These are phyloP conservation scores for Boletus smithii DNA, from an alignment of 1,284 basidiomycete species.

Conservation along the genomic window DNA sequence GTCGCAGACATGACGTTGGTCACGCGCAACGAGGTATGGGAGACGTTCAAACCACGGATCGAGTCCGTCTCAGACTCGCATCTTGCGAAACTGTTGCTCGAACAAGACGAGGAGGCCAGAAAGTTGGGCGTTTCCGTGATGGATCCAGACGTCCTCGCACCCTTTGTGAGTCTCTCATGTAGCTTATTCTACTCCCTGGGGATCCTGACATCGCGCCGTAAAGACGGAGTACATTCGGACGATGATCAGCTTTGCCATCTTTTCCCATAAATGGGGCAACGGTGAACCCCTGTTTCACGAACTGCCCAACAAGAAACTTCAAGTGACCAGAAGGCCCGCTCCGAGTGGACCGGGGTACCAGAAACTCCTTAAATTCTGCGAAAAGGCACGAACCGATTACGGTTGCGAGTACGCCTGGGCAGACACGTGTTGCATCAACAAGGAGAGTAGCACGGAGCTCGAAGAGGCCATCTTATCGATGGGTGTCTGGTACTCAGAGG, in stretches of 20 bases:
- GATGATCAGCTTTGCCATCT: constrained; percentile 24
- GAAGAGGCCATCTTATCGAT: constrained; percentile 28
- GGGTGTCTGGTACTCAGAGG: constrained; percentile 25
- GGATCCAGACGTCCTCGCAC: constrained; percentile 23
- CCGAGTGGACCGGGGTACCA: constrained; percentile 28
- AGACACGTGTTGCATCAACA: constrained; percentile 32
- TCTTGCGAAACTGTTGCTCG: constrained; percentile 23
- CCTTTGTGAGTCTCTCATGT: constrained; percentile 18
- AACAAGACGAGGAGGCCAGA: constrained; percentile 27
- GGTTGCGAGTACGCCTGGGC: constrained; percentile 31
- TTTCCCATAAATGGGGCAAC: constrained; percentile 24
- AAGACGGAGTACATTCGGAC: constrained; percentile 23
- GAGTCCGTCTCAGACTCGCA: constrained; percentile 23
- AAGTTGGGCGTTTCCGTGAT: constrained; percentile 23
- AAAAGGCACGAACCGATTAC: constrained; percentile 25
- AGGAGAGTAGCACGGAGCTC: constrained; percentile 25
- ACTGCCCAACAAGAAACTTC: constrained; percentile 14
- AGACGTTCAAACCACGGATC: constrained; percentile 22
- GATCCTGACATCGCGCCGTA: constrained; percentile 5
- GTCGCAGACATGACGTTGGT: constrained; percentile 22
- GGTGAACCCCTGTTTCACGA: constrained; percentile 24
- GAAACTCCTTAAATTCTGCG: constrained; percentile 26
- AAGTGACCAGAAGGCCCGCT: constrained; percentile 13
- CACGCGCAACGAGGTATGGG: constrained; percentile 24
- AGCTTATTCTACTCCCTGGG: not conserved